A percentile compares a stretch with the other conserved stretches of the same genome.
These are phyloP conservation scores for Microdochium bolleyi DNA, from an alignment of 2,329 filamentous ascomycete genomes.

Conservation along the genomic window DNA sequence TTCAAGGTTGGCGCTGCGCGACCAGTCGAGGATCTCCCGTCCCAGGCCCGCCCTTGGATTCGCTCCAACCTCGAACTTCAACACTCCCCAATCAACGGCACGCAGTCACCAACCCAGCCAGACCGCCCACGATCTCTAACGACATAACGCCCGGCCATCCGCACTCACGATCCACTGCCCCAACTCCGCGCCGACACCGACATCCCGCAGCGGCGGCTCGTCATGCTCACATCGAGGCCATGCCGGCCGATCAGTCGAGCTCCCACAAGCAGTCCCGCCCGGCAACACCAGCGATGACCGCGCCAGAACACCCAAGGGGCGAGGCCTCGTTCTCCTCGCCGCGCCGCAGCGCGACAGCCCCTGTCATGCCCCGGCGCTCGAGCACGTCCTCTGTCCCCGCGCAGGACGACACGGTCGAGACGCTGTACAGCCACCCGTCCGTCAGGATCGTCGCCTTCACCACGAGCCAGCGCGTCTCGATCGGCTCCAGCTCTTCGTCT, in stretches of 20 bases:
- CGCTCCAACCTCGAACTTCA: no score
- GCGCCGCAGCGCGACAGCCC: not conserved
- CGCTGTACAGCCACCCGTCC: constrained; percentile 65
- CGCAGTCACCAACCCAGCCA: no score
- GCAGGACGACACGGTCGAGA: constrained; percentile 45
- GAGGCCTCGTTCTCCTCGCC: not conserved
- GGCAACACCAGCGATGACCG: not conserved
- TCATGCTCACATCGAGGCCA: not conserved
- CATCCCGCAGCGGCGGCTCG: not conserved
- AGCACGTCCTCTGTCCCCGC: not conserved
- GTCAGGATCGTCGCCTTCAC: constrained; percentile 59
- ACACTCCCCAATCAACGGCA: no score
- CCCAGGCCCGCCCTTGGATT: no score
- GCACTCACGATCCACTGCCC: not conserved
- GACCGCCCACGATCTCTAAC: no score
- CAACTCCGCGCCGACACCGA: not conserved
- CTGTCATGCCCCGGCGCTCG: not conserved
- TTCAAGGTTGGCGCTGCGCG: no score
- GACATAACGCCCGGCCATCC: no score
- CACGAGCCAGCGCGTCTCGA: constrained; percentile 13
- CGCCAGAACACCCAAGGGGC: not conserved
- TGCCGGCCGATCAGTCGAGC: not conserved
- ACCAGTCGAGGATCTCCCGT: no score
- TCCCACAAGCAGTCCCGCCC: not conserved
- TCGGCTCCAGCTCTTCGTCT: constrained; percentile 18